A percentile compares a stretch with the other conserved stretches of the same genome.
Evolutionary conservation across 2,329 filamentous ascomycete genomes (phyloP).

Genomic region (Saccharata proteae): DNA sequence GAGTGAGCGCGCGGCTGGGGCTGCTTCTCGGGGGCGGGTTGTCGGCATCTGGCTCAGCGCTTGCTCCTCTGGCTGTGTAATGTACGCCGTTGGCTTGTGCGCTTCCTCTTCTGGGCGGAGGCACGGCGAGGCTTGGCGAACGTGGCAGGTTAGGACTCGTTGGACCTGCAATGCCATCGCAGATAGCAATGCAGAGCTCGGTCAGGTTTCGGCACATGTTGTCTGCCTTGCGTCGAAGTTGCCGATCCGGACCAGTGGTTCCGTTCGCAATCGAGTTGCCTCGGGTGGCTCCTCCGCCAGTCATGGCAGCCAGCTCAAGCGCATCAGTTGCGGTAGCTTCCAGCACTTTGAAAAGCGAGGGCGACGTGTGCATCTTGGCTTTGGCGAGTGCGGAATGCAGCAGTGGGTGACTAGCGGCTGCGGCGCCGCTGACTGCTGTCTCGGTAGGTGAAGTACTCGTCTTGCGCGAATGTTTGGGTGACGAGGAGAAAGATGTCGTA

Average conservation of each 20-base stretch:
- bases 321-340: conserved; percentile 77
- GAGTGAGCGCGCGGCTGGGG: conserved; percentile 26
- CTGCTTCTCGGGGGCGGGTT: conserved; percentile 16
- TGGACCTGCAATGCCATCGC: conserved; percentile 17
- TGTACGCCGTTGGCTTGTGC: conserved; percentile 4
- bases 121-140: conserved; percentile 3
- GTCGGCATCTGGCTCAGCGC: conserved; percentile 25
- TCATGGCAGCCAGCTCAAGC: conserved; percentile 62
- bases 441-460: conserved; percentile 30
- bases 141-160: conserved; percentile 8
- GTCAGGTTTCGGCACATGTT: conserved; percentile 86
- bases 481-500: conserved; percentile 61
- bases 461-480: conserved; percentile 60
- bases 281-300: conserved; percentile 58
- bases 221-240: conserved; percentile 80
- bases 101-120: conserved; percentile 5
- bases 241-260: conserved; percentile 56
- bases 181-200: conserved; percentile 75
- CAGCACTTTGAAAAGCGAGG: conserved; percentile 64
- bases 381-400: conserved; percentile 72
- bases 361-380: conserved; percentile 55
- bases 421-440: conserved; percentile 29
- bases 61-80: conserved; percentile 11
- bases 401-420: conserved; percentile 55
- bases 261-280: conserved; percentile 49